A percentile compares a stretch with the other conserved stretches of the same genome.
These are phyloP conservation scores for Aspergillus pseudotamarii DNA, from an alignment of 2,329 filamentous ascomycete species.

Conservation along the genomic window DNA sequence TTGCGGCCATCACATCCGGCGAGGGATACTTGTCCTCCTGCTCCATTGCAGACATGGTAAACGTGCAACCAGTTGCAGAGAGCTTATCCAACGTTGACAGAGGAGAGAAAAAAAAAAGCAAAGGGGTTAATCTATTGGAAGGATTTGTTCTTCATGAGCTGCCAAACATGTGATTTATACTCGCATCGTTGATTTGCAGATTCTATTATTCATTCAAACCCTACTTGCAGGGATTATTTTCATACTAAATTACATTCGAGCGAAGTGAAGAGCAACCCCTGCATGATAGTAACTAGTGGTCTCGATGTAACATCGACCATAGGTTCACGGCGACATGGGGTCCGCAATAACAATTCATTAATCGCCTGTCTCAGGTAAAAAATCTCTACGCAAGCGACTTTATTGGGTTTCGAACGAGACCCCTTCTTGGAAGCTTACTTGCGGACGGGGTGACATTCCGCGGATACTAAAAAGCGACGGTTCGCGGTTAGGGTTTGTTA, in stretches of 20 bases:
- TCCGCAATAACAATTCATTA: background rate
- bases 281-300: background rate
- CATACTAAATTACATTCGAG: background rate
- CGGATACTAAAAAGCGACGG: background rate
- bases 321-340: background rate
- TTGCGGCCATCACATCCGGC: background rate
- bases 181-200: background rate
- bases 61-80: background rate
- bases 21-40: conserved; percentile 3
- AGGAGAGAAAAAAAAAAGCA: background rate
- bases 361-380: background rate
- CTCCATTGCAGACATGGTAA: conserved; percentile 5
- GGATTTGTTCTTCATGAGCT: background rate
- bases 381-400: background rate
- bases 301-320: background rate
- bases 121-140: background rate
- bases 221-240: background rate
- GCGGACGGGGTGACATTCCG: background rate
- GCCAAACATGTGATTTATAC: conserved; percentile 1
- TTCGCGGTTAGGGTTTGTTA: background rate
- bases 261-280: background rate
- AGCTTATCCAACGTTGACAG: background rate
- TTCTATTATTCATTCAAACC: background rate
- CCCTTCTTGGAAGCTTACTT: background rate
- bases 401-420: background rate